Evolutionary conservation across 805 yeast species (phyloP), one percentile per base, ranked within the genome.

Genomic region (Barnettozyma botsteinii): DNA sequence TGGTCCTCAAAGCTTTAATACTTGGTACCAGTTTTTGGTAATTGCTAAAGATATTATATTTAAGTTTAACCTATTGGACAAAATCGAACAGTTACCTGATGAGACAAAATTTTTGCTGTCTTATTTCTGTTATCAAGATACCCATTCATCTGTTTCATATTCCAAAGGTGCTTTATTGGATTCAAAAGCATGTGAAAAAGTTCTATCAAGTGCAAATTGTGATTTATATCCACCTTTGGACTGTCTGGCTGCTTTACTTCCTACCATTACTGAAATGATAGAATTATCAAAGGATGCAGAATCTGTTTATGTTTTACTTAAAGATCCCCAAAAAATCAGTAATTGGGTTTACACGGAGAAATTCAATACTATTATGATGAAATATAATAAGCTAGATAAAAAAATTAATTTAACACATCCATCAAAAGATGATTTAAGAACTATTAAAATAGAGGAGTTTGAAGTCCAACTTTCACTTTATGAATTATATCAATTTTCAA

Each of bases 391-490:
- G 21, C 12, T 35, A 12, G 38, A 35, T 35, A 15, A 27, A 15
- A 35, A n/a, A 28, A 28, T 35, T 20, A 32, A 35, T 23, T 15
- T 27, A 14, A 35, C 38, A 7, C 38, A 35, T 15, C 38, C 38
- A 14, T 35, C 38, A 21, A 35, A 35, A 22, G 12, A 35, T 21
- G 38, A 28, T 35, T 22, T 35, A 14, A 35, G 38, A 28, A 35
- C 38, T 14, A 21, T 35, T 11, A 35, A 35, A 15, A 35, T 35
- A 15, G 32, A 35, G 19, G 27, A 35, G 14, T 35, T 35, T 22
- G 38, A 35, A 21, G 18, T 27, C 21, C 38, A 35, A 21, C 27
- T 35, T 15, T 35, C 38, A 14, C 38, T 35, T 21, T 35, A 35
- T 35, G 38, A 35, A 21, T 14, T 35, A 15, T 35, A 35, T 20